These are phyloP conservation scores for Schizochytrium sp. DNA, from an alignment of 108 stramenopile species.

Conservation along the genomic window DNA sequence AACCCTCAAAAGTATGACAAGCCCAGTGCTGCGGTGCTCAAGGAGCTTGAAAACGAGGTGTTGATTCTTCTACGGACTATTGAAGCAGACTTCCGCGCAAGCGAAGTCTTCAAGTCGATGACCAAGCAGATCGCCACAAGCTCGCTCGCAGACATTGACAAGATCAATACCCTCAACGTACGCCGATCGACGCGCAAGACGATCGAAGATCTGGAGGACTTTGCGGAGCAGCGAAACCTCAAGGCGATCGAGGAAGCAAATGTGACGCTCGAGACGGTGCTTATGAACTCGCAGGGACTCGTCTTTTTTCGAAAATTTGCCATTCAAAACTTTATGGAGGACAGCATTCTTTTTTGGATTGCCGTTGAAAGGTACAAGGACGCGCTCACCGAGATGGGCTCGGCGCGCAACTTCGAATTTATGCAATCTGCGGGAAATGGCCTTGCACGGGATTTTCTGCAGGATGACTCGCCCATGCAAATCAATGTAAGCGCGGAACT, in stretches of 20 bases:
- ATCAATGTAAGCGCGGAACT: neutral
- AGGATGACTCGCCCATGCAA: neutral
- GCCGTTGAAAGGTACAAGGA: neutral
- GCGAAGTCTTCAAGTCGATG: neutral
- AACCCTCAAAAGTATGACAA: neutral
- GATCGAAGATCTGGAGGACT: neutral
- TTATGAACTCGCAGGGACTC: neutral
- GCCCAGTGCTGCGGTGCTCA: neutral
- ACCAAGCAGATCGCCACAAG: neutral
- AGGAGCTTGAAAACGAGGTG: neutral
- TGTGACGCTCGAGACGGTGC: neutral
- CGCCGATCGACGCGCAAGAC: neutral
- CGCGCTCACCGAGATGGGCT: neutral
- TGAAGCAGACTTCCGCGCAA: neutral
- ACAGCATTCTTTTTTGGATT: conserved; percentile 7
- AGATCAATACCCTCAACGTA: neutral
- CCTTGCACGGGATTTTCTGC: neutral
- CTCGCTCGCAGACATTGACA: neutral
- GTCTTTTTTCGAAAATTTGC: neutral
- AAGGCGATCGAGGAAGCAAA: neutral
- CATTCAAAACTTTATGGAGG: conserved; percentile 12
- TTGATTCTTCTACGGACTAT: neutral
- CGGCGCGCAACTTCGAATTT: neutral
- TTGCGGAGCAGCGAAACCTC: neutral
- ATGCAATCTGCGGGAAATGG: neutral